A percentile compares a stretch with the other conserved stretches of the same genome.
These are phyloP conservation scores for Dryas octopetala DNA, from an alignment of 306 rosid species.

Conservation along the genomic window DNA sequence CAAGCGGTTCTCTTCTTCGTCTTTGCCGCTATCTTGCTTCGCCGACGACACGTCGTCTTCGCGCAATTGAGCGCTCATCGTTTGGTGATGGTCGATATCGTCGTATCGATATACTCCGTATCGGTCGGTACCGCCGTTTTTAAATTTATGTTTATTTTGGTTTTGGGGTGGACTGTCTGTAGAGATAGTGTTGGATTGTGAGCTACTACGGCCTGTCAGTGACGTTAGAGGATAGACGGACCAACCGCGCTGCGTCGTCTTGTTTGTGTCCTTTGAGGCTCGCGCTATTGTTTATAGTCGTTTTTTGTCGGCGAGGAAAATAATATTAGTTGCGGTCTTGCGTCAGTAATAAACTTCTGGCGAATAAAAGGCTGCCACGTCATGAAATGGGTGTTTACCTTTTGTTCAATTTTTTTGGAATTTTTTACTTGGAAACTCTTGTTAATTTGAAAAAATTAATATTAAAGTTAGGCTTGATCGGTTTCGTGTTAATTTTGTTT, in stretches of 20 bases:
- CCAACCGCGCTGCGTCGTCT: background rate
- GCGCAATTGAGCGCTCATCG: conserved; percentile 46
- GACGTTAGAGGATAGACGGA: background rate
- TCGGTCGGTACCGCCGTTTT: background rate
- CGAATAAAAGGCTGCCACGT: too few species aligned
- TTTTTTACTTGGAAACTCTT: too few species aligned
- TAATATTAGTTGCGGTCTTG: too few species aligned
- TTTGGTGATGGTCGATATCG: too few species aligned
- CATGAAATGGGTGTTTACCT: too few species aligned
- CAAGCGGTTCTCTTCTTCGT: conserved; percentile 57
- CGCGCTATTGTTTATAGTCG: background rate
- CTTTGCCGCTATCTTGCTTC: conserved; percentile 28
- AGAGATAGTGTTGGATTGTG: background rate
- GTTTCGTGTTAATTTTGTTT: too few species aligned
- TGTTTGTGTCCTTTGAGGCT: too few species aligned
- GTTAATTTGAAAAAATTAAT: too few species aligned
- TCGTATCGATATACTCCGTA: too few species aligned
- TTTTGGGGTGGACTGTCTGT: background rate
- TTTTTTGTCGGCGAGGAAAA: background rate
- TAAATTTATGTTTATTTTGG: background rate
- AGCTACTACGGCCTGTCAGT: background rate
- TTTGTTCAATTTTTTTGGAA: too few species aligned
- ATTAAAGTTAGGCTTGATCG: too few species aligned
- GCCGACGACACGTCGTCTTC: conserved; percentile 23
- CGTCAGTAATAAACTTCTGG: too few species aligned